Evolutionary conservation across 2,329 filamentous ascomycete species (phyloP).

Genomic region (Trichophyton mentagrophytes): DNA sequence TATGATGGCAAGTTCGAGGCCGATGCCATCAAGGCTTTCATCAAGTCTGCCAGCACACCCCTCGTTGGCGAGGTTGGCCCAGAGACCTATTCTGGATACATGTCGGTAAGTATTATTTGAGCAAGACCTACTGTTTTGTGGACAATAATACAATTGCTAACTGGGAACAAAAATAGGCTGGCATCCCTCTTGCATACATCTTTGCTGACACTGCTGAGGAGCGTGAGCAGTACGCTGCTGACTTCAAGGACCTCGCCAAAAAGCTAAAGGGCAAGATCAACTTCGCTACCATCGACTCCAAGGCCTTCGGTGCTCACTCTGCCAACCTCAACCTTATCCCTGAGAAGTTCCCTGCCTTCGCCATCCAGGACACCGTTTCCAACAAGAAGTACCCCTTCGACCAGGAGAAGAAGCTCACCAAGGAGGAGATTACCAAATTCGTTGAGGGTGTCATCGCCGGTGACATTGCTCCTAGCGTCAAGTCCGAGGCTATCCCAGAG

Average conservation of each 20-base stretch:
- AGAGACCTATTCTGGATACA: constrained; percentile 92
- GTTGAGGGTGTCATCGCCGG: constrained; percentile 73
- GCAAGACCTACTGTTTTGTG: background rate
- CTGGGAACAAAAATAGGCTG: constrained; percentile 40
- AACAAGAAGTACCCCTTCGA: constrained; percentile 96
- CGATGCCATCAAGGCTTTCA: constrained; percentile 68
- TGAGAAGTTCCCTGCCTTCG: constrained; percentile 92
- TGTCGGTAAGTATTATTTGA: constrained; percentile 46
- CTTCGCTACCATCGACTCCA: constrained; percentile 95
- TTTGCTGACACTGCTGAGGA: constrained; percentile 88
- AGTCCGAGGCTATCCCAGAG: constrained; percentile 94
- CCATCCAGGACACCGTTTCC: constrained; percentile 89
- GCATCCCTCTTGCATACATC: constrained; percentile 90
- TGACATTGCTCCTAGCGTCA: constrained; percentile 91
- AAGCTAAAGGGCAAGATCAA: constrained; percentile 90
- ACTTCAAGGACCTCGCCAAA: constrained; percentile 75
- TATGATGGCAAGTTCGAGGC: constrained; percentile 71
- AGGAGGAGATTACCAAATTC: constrained; percentile 63
- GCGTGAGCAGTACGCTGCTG: constrained; percentile 62
- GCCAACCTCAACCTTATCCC: constrained; percentile 94
- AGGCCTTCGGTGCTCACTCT: constrained; percentile 85
- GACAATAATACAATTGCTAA: background rate
- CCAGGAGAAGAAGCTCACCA: constrained; percentile 65
- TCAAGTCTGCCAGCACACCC: constrained; percentile 73
- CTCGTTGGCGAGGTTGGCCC: constrained; percentile 92